These are phyloP conservation scores for Lithocarpus polystachyus DNA, from an alignment of 306 rosid species.

Conservation along the genomic window DNA sequence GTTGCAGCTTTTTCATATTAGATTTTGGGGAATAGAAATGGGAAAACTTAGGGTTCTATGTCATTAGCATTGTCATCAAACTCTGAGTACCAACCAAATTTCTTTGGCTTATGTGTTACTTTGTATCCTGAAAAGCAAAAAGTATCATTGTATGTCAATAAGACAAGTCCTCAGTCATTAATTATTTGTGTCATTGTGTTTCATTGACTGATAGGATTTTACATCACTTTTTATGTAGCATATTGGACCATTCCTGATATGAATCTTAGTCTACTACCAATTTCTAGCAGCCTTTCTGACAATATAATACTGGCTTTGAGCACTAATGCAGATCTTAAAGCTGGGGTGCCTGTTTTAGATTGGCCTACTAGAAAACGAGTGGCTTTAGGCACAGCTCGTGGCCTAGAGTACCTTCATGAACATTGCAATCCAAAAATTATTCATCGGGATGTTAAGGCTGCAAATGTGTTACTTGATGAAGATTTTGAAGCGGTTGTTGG, in stretches of 20 bases:
- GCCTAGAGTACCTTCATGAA: slow-evolving; percentile 92
- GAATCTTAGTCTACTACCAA: neutral
- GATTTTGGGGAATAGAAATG: slow-evolving; percentile 12
- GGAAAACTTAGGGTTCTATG: neutral
- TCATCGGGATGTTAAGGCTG: slow-evolving; percentile 99
- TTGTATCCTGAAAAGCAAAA: neutral
- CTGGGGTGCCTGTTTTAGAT: slow-evolving; percentile 69
- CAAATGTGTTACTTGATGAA: slow-evolving; percentile 93
- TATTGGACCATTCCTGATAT: slow-evolving; percentile 1
- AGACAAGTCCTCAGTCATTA: neutral
- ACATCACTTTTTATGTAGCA: slow-evolving; percentile 10
- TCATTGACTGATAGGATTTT: slow-evolving; percentile 3
- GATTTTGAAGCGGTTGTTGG: slow-evolving; percentile 99
- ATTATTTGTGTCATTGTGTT: neutral
- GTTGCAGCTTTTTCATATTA: neutral
- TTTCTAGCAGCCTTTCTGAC: slow-evolving; percentile 18
- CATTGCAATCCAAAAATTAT: slow-evolving; percentile 99
- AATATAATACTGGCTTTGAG: slow-evolving; percentile 19
- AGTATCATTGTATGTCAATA: neutral
- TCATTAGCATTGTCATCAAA: neutral
- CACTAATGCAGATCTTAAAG: slow-evolving; percentile 70
- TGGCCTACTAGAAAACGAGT: slow-evolving; percentile 92
- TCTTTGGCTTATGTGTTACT: neutral
- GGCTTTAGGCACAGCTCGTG: slow-evolving; percentile 97
- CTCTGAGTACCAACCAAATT: neutral